Percentiles rank a stretch among this genome's conserved stretches.
Evolutionary conservation across 495 filamentous ascomycete species (phyloP).

Genomic region (Penicillium paradoxum): DNA sequence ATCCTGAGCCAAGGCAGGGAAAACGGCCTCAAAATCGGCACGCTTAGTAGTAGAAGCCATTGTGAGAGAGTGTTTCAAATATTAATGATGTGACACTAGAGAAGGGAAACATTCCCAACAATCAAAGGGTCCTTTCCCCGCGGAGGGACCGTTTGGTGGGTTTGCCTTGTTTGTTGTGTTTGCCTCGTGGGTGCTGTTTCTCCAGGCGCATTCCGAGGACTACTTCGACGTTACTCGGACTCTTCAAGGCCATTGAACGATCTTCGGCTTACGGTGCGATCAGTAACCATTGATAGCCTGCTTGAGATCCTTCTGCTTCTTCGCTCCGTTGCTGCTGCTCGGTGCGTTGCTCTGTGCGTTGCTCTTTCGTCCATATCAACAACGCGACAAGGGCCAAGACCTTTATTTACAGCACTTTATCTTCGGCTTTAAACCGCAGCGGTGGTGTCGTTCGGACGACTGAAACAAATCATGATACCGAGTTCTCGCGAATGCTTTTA

Average conservation of each 20-base stretch:
- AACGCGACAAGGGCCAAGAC: not conserved
- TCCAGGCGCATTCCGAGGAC: not conserved
- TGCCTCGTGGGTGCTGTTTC: not conserved
- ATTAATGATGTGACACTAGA: slow-evolving; percentile 3
- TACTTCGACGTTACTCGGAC: slow-evolving; percentile 2
- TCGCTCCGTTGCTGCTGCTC: not conserved
- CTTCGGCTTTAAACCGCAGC: not conserved
- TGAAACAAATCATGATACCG: not conserved
- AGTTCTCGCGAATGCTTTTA: not conserved
- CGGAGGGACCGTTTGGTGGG: slow-evolving; percentile 20
- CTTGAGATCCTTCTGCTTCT: not conserved
- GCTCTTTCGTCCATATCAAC: not conserved
- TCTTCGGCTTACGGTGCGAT: not conserved
- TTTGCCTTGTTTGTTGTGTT: slow-evolving; percentile 17
- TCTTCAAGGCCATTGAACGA: not conserved
- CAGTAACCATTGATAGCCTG: too few species aligned
- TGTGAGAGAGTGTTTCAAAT: slow-evolving; percentile 15
- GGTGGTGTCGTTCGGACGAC: not conserved
- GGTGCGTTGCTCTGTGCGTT: not conserved
- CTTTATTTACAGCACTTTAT: slow-evolving; percentile 2
- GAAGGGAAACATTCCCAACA: not conserved
- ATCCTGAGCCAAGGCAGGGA: slow-evolving; percentile 73
- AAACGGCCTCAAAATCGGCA: slow-evolving; percentile 82
- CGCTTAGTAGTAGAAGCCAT: slow-evolving; percentile 66
- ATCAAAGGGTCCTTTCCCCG: slow-evolving; percentile 9